Conservation (phyloP, 2,329 filamentous ascomycete species). For the Apiospora arundinis region DNA sequence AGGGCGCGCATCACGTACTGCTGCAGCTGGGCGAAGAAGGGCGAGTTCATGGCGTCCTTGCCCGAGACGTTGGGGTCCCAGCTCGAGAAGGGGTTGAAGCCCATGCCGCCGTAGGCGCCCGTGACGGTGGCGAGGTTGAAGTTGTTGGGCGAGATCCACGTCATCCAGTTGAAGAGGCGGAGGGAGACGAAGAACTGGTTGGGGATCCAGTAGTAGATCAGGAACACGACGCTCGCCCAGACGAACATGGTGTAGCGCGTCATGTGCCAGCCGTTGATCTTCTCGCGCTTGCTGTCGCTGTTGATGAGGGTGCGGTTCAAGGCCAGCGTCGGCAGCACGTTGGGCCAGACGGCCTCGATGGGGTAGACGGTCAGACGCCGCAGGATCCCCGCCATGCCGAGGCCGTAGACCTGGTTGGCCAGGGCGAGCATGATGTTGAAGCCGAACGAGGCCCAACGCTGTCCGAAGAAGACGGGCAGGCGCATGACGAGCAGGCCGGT, state of each 20-base stretch:
- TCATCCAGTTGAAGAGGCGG: constrained; percentile 53
- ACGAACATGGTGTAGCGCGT: constrained; percentile 54
- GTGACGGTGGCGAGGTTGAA: constrained; percentile 52
- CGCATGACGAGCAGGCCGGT: constrained; percentile 57
- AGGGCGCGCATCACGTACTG: constrained; percentile 63
- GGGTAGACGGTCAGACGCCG: constrained; percentile 59
- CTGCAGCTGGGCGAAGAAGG: constrained; percentile 67
- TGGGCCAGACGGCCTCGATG: constrained; percentile 59
- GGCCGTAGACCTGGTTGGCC: constrained; percentile 46
- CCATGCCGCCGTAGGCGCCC: constrained; percentile 49
- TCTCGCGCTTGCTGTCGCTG: constrained; percentile 46
- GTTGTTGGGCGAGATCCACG: constrained; percentile 55
- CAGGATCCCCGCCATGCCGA: constrained; percentile 55
- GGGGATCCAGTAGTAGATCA: constrained; percentile 61
- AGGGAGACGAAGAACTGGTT: constrained; percentile 56
- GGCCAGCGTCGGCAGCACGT: constrained; percentile 53
- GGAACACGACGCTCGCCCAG: constrained; percentile 48
- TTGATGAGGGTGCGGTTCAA: constrained; percentile 53
- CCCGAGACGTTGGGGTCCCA: constrained; percentile 47
- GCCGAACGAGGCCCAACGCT: constrained; percentile 54
- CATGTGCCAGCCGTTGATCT: constrained; percentile 44
- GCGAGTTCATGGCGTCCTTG: constrained; percentile 36
- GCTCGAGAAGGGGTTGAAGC: constrained; percentile 47
- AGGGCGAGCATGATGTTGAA: constrained; percentile 55
- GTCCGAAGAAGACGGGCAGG: constrained; percentile 57